Evolutionary conservation across 1,139 yeast species (phyloP).

Genomic region (Kazachstania sp.): DNA sequence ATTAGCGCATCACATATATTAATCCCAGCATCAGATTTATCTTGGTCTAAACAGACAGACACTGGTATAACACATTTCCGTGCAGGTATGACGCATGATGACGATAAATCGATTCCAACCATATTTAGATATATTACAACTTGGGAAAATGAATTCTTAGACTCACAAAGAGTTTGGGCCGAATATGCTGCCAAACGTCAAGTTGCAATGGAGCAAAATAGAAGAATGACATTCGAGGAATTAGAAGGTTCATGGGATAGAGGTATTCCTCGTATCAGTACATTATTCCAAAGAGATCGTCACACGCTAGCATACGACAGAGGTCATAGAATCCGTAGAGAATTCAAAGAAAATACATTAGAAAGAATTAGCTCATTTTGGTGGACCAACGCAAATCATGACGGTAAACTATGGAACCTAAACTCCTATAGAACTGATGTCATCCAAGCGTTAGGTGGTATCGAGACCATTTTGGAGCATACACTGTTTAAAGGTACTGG

Average conservation of each 20-base stretch:
- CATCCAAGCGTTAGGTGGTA: constrained; percentile 94
- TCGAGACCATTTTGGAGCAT: constrained; percentile 92
- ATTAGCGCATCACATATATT: constrained; percentile 91
- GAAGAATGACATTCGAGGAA: constrained; percentile 86
- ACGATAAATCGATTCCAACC: constrained; percentile 81
- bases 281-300: constrained; percentile 89
- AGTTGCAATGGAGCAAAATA: constrained; percentile 79
- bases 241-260: constrained; percentile 93
- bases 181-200: constrained; percentile 87
- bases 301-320: constrained; percentile 92
- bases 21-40: constrained; percentile 85
- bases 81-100: constrained; percentile 84
- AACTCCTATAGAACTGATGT: constrained; percentile 92
- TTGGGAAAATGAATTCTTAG: constrained; percentile 94
- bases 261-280: constrained; percentile 92
- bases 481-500: constrained; percentile 95
- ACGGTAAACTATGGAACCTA: constrained; percentile 92
- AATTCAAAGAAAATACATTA: constrained; percentile 65
- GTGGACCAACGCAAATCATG: constrained; percentile 95
- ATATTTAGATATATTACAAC: constrained; percentile 85
- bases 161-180: constrained; percentile 96
- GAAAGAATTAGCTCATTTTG: constrained; percentile 80
- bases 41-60: constrained; percentile 90
- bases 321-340: constrained; percentile 80
- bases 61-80: constrained; percentile 92